Evolutionary conservation across 2,329 filamentous ascomycete genomes (phyloP).

Genomic region (Mycosphaerella sp.): DNA sequence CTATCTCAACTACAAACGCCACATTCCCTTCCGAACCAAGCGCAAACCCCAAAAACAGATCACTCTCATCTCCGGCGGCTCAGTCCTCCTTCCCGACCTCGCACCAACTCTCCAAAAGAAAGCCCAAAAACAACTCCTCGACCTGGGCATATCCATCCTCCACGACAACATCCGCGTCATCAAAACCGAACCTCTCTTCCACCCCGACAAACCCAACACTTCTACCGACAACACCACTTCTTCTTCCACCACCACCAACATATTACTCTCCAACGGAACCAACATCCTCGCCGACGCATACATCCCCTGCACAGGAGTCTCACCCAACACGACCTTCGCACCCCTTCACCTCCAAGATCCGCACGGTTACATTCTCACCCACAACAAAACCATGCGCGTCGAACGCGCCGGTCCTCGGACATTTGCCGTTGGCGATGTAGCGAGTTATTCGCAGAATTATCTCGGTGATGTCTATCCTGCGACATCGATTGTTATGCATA

Average conservation of each 20-base stretch:
- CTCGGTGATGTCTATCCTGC: background rate
- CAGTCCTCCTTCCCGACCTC: slow-evolving; percentile 31
- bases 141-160: slow-evolving; percentile 31
- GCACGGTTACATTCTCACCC: background rate
- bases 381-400: background rate
- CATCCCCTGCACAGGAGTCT: slow-evolving; percentile 34
- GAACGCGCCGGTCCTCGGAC: background rate
- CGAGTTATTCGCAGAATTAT: background rate
- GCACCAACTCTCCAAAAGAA: slow-evolving; percentile 24
- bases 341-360: background rate
- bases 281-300: slow-evolving; percentile 35
- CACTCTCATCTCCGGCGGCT: slow-evolving; percentile 32
- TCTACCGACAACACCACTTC: background rate
- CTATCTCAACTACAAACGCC: slow-evolving; percentile 27
- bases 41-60: slow-evolving; percentile 25
- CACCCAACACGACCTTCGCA: slow-evolving; percentile 28
- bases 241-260: background rate
- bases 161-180: slow-evolving; percentile 14
- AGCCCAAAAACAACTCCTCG: slow-evolving; percentile 32
- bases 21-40: slow-evolving; percentile 16
- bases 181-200: background rate
- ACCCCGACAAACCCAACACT: slow-evolving; percentile 21
- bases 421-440: background rate
- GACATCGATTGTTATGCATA: background rate
- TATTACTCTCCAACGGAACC: slow-evolving; percentile 29